Evolutionary conservation across 2,329 filamentous ascomycete genomes (phyloP).

Genomic region (Chaetothyriales sp.): DNA sequence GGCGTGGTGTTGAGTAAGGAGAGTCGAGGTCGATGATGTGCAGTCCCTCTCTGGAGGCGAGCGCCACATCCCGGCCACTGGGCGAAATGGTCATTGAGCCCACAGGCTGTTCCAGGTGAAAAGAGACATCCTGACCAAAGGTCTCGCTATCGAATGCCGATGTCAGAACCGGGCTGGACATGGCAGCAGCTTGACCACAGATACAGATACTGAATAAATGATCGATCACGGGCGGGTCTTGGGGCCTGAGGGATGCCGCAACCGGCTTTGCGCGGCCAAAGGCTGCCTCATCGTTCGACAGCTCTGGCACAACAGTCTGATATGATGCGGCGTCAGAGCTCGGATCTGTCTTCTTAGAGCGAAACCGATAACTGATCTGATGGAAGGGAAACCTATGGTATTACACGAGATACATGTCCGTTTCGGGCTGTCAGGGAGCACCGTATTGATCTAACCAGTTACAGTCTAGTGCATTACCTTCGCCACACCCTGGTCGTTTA

Average conservation of each 20-base stretch:
- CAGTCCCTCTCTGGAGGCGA: conserved; percentile 76
- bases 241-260: conserved; percentile 1
- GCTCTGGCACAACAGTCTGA: not conserved
- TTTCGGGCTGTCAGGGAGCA: not conserved
- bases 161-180: conserved; percentile 25
- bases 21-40: conserved; percentile 86
- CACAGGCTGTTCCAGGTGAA: conserved; percentile 64
- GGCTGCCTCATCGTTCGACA: conserved; percentile 1
- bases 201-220: too few relatives aligned
- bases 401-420: not conserved
- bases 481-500: too few relatives aligned
- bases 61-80: conserved; percentile 73
- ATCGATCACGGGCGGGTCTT: not conserved
- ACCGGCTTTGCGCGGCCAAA: conserved; percentile 4
- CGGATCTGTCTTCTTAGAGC: not conserved
- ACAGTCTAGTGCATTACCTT: not conserved
- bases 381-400: not conserved
- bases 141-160: conserved; percentile 70
- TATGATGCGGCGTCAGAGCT: not conserved
- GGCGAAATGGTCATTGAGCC: conserved; percentile 89
- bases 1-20: conserved; percentile 70
- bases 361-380: not conserved
- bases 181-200: conserved; percentile 14
- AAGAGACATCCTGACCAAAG: conserved; percentile 70
- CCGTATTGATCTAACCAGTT: not conserved